phyloP scores from a whole-genome alignment of 148 eudicot species.

The Vaccinium macrocarpon region DNA sequence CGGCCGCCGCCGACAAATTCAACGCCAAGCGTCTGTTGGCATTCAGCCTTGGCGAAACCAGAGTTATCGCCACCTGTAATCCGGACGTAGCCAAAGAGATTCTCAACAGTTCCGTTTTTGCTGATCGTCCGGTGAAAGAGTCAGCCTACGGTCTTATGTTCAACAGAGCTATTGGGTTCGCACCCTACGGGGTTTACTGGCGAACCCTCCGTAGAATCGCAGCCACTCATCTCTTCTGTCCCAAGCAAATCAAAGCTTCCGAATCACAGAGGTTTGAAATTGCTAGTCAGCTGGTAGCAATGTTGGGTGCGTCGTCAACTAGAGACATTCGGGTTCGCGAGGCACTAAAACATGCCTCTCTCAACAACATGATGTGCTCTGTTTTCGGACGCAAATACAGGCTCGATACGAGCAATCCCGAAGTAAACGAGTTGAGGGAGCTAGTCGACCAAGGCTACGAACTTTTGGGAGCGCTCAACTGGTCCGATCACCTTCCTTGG shows the following conservation, averaged over 20 bases:
- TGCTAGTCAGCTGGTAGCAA: conserved; percentile 39
- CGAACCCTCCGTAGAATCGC: conserved; percentile 62
- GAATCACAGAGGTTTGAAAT: conserved; percentile 44
- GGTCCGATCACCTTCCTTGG: conserved; percentile 72
- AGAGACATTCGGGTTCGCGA: conserved; percentile 38
- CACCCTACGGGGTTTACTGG: conserved; percentile 82
- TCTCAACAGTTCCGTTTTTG: conserved; percentile 56
- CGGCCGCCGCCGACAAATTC: conserved; percentile 31
- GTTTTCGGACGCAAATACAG: conserved; percentile 49
- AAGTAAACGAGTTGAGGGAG: conserved; percentile 37
- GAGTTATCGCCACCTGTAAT: conserved; percentile 60
- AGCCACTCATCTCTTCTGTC: conserved; percentile 67
- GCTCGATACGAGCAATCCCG: conserved; percentile 21
- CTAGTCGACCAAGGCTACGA: conserved; percentile 79
- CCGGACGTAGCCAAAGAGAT: conserved; percentile 68
- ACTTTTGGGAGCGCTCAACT: conserved; percentile 58
- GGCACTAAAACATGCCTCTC: conserved; percentile 47
- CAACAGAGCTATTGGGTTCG: conserved; percentile 80
- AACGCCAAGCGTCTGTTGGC: conserved; percentile 64
- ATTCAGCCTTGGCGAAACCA: conserved; percentile 63
- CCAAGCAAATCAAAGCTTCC: conserved; percentile 59
- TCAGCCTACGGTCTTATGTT: conserved; percentile 79
- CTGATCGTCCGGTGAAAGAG: conserved; percentile 73
- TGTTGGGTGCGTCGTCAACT: conserved; percentile 11
- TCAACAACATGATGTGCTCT: conserved; percentile 73